Percentiles rank a stretch among this genome's conserved stretches.
phyloP scores from a whole-genome alignment of 805 yeast species.

The Hanseniaspora guilliermondii region DNA sequence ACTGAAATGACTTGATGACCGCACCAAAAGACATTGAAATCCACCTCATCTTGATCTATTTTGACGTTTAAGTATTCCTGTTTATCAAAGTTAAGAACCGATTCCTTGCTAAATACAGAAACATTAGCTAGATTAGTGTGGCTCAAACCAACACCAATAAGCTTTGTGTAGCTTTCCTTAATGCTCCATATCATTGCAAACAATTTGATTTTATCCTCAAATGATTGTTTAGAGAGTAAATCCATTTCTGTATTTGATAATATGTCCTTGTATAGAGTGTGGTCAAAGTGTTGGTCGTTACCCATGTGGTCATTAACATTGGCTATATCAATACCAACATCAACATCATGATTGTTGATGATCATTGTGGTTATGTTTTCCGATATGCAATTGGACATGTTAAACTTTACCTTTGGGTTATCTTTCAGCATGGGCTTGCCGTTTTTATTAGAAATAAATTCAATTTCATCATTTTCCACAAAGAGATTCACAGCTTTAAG shows the following conservation, averaged over 20 bases:
- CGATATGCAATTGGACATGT: constrained; percentile 42
- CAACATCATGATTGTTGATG: constrained; percentile 24
- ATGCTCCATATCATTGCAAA: constrained; percentile 64
- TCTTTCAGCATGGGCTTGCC: constrained; percentile 47
- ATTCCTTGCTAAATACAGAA: neutral
- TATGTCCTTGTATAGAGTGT: constrained; percentile 32
- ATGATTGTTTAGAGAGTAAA: constrained; percentile 21
- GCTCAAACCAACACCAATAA: constrained; percentile 47
- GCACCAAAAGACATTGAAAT: constrained; percentile 6
- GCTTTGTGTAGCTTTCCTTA: constrained; percentile 65
- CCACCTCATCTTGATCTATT: neutral
- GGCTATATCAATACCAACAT: constrained; percentile 40
- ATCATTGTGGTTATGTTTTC: constrained; percentile 37
- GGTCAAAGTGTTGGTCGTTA: constrained; percentile 18
- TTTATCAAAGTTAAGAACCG: neutral
- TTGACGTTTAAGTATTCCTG: neutral
- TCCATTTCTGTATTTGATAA: constrained; percentile 30
- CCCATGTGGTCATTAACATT: constrained; percentile 20
- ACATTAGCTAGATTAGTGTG: neutral
- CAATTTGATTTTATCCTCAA: constrained; percentile 22
- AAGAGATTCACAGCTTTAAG: constrained; percentile 36
- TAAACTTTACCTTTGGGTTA: constrained; percentile 33
- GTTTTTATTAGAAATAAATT: constrained; percentile 27
- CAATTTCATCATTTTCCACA: constrained; percentile 23
- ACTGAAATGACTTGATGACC: neutral